phyloP scores from a whole-genome alignment of 1,284 basidiomycete genomes.

The Rhodotorula sp. region DNA sequence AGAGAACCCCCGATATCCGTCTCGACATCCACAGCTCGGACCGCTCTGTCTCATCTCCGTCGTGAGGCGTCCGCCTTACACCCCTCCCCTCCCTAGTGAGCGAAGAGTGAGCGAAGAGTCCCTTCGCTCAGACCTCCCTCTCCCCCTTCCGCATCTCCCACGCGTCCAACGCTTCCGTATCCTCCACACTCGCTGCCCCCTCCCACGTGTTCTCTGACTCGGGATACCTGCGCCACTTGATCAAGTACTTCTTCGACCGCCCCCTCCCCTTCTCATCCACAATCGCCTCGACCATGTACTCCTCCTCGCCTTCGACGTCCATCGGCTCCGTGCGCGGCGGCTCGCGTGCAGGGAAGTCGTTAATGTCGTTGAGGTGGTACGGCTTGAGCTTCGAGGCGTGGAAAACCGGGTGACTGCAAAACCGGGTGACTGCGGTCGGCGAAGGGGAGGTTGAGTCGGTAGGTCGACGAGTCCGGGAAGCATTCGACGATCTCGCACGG shows the following conservation, averaged over 20 bases:
- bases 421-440: slow-evolving; percentile 65
- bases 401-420: no score
- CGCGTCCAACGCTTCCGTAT: background rate
- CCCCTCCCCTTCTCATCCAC: background rate
- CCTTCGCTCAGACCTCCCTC: no score
- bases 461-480: slow-evolving; percentile 31
- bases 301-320: slow-evolving; percentile 9
- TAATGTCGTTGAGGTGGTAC: background rate
- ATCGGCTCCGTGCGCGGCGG: background rate
- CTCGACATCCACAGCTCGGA: no score
- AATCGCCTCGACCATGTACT: slow-evolving; percentile 2
- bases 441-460: slow-evolving; percentile 26
- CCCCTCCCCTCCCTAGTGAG: no score
- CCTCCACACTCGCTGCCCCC: background rate
- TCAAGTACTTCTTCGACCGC: background rate
- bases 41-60: no score
- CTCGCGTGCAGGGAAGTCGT: background rate
- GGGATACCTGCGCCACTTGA: slow-evolving; percentile 4
- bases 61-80: no score
- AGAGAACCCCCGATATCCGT: no score
- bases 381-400: slow-evolving; percentile 6
- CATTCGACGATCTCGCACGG: slow-evolving; percentile 32
- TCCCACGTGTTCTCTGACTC: slow-evolving; percentile 1
- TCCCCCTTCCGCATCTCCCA: no score
- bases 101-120: no score